Evolutionary conservation across 805 yeast genomes (phyloP).

Genomic region (Cyberlindnera meyerae): DNA sequence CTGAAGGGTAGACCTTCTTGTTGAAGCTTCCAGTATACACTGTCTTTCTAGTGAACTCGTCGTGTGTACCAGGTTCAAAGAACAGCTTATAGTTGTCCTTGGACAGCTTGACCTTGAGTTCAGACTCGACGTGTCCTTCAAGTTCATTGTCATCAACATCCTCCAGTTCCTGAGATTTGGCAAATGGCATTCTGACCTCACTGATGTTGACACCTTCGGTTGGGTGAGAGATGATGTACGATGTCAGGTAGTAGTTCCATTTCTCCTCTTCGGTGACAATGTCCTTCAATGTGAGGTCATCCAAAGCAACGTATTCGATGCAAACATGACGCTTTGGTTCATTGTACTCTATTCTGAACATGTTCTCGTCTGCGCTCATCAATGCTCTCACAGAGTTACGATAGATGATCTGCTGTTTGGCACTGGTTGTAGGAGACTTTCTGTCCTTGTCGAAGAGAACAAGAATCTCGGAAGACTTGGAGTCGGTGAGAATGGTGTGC

Average conservation of each 20-base stretch:
- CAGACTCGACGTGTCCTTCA: conserved; percentile 63
- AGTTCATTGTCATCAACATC: conserved; percentile 44
- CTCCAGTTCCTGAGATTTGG: conserved; percentile 42
- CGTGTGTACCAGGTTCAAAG: conserved; percentile 75
- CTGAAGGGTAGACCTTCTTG: conserved; percentile 34
- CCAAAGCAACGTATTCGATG: conserved; percentile 81
- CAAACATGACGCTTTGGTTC: conserved; percentile 47
- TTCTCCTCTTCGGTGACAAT: conserved; percentile 64
- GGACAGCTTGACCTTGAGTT: conserved; percentile 72
- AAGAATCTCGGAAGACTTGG: conserved; percentile 74
- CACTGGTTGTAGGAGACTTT: conserved; percentile 54
- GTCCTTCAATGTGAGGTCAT: conserved; percentile 81
- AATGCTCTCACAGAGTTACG: conserved; percentile 81
- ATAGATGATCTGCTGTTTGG: conserved; percentile 84
- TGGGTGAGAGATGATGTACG: conserved; percentile 91
- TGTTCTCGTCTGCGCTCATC: conserved; percentile 82
- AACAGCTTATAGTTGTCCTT: conserved; percentile 73
- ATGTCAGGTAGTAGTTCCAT: conserved; percentile 92
- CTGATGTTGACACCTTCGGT: conserved; percentile 91
- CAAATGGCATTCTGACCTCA: conserved; percentile 73
- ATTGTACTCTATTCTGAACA: conserved; percentile 82
- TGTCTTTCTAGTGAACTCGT: conserved; percentile 65
- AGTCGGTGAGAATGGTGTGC: conserved; percentile 76
- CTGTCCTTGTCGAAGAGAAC: conserved; percentile 81
- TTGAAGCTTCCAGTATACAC: conserved; percentile 35